Conservation (phyloP, 2,329 filamentous ascomycete species). For the Venturiaceae sp. region DNA sequence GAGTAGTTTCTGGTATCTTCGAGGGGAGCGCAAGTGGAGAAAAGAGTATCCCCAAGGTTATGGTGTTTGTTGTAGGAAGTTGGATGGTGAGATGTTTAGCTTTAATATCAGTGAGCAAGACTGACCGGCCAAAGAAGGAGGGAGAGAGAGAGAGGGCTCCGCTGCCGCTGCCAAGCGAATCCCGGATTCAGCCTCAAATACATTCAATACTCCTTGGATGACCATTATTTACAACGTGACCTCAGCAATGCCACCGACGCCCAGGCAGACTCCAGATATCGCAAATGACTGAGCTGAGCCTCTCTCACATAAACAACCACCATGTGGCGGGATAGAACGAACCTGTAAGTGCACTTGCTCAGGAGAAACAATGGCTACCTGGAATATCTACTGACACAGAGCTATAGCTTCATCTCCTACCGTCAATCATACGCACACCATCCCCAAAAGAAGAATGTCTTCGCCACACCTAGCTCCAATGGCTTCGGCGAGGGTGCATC, state of each 20-base stretch:
- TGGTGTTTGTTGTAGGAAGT: neutral
- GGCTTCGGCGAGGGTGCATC: slow-evolving; percentile 35
- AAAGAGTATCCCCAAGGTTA: neutral
- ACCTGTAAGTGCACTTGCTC: slow-evolving; percentile 57
- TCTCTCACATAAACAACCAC: slow-evolving; percentile 30
- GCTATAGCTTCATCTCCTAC: slow-evolving; percentile 85
- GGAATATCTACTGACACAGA: slow-evolving; percentile 18
- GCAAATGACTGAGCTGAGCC: neutral
- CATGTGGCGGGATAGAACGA: slow-evolving; percentile 99
- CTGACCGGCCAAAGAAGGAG: too few species aligned
- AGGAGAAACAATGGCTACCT: slow-evolving; percentile 10
- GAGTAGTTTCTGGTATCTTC: neutral
- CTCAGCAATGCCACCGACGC: neutral
- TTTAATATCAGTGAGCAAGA: too few species aligned
- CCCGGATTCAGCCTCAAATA: neutral
- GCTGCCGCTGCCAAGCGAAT: too few species aligned
- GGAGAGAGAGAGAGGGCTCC: too few species aligned
- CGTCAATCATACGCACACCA: slow-evolving; percentile 97
- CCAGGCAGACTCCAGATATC: neutral
- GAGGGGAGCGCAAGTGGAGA: neutral
- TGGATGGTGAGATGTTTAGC: neutral
- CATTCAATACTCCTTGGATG: neutral
- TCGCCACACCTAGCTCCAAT: slow-evolving; percentile 42
- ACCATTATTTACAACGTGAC: neutral
- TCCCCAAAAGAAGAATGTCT: slow-evolving; percentile 71